phyloP scores from a whole-genome alignment of 768 basidiomycete genomes.

The Mycena alexandri region DNA sequence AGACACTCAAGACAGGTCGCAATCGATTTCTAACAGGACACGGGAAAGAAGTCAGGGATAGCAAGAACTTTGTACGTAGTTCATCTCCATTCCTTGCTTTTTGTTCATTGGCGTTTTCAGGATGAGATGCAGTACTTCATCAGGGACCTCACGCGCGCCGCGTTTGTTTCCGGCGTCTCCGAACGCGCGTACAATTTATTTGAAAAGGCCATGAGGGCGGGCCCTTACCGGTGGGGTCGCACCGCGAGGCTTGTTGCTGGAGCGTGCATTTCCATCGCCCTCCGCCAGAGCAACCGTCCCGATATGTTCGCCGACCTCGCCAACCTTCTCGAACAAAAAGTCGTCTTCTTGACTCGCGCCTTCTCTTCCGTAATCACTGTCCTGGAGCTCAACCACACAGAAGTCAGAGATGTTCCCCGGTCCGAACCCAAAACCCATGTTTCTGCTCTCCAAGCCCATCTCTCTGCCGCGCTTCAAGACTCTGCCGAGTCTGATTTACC shows the following conservation, averaged over 20 bases:
- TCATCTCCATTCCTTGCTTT: slow-evolving; percentile 31
- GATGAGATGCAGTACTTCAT: slow-evolving; percentile 75
- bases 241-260: slow-evolving; percentile 78
- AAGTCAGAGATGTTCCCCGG: slow-evolving; percentile 52
- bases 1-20: slow-evolving; percentile 61
- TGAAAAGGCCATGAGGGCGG: slow-evolving; percentile 71
- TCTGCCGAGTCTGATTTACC: slow-evolving; percentile 55
- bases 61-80: slow-evolving; percentile 69
- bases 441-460: slow-evolving; percentile 65
- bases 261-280: slow-evolving; percentile 75
- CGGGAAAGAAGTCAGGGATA: slow-evolving; percentile 73
- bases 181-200: slow-evolving; percentile 78
- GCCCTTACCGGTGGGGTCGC: slow-evolving; percentile 79
- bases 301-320: slow-evolving; percentile 80
- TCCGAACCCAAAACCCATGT: slow-evolving; percentile 74
- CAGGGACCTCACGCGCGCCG: slow-evolving; percentile 66
- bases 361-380: slow-evolving; percentile 65
- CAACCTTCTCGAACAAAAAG: slow-evolving; percentile 68
- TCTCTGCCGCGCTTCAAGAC: slow-evolving; percentile 53
- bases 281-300: slow-evolving; percentile 78
- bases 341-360: slow-evolving; percentile 64
- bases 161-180: slow-evolving; percentile 71
- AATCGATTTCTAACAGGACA: slow-evolving; percentile 76
- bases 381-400: slow-evolving; percentile 56
- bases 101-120: slow-evolving; percentile 51